Evolutionary conservation across 495 filamentous ascomycete genomes (phyloP), one percentile per base, ranked within the genome.

Genomic region (Penicillium steckii): DNA sequence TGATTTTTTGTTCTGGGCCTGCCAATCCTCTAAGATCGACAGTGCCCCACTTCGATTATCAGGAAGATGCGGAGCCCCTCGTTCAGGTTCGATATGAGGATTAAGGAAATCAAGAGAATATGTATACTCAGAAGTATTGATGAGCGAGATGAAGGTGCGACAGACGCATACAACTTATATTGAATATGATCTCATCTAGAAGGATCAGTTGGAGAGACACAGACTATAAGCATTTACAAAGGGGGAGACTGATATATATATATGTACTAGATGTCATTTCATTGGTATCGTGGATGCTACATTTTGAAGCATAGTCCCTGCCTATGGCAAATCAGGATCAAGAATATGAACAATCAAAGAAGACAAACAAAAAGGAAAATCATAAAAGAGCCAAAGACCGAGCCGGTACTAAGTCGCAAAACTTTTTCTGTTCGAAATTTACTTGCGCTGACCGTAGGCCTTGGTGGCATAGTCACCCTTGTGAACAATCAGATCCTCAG

Each of bases 391-490:
- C 47, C 27, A 41, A 8, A 8, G 38, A 19, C 38, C 21, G 23
- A n/a, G 21, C 21, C 23, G 38, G 38, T 41, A 19, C 18, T 41
- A 38, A 15, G 10, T 44, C 25, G 32, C 9, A 19, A 15, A 26
- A 33, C 10, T 9, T 21, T 52, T 44, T 33, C 12, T 33, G 44
- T 40, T 41, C 15, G 9, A 29, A 8, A 33, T 76, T 72, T 82
- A 81, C 61, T 77, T 76, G 52, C 91, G 78, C 83, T 94, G 83
- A 49, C 93, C 93, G 70, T 97, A 97, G 7, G 93, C 85, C 84
- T 88, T 95, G 59, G 94, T 97, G 54, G 89, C 94, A 65, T 97
- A 98, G 66, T 96, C 90, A 63, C 94, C 94, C 56, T 82, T 77
- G 74, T 89, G 77, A 57, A 97, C 91, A 64, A 98, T 98, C 72